These are phyloP conservation scores for Pleurotus cornucopiae DNA, from an alignment of 768 basidiomycete species.

Conservation along the genomic window DNA sequence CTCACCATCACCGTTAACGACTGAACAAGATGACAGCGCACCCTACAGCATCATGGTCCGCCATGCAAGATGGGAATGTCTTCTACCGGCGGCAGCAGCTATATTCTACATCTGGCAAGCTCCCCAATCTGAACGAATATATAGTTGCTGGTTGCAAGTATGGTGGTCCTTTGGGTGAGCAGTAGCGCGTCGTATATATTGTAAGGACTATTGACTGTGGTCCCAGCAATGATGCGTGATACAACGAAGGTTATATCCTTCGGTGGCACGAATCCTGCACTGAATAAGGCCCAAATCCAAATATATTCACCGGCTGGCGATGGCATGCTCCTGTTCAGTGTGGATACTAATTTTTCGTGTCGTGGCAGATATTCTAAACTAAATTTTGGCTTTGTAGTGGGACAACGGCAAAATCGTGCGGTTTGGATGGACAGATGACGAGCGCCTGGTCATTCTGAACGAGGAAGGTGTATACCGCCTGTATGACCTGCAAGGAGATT, in stretches of 20 bases:
- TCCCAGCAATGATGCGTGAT: constrained; percentile 82
- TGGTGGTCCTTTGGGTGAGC: constrained; percentile 85
- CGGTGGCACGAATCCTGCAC: constrained; percentile 47
- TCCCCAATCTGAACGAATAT: constrained; percentile 77
- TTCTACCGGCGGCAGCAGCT: constrained; percentile 87
- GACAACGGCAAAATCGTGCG: constrained; percentile 79
- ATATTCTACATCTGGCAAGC: constrained; percentile 77
- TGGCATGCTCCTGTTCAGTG: constrained; percentile 63
- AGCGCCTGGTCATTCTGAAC: constrained; percentile 79
- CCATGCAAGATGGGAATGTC: constrained; percentile 81
- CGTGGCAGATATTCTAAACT: constrained; percentile 10
- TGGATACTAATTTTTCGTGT: constrained; percentile 38
- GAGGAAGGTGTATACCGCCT: constrained; percentile 91
- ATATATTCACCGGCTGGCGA: constrained; percentile 86
- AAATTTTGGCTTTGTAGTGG: constrained; percentile 56
- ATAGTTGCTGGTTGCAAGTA: constrained; percentile 76
- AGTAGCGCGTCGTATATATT: constrained; percentile 9
- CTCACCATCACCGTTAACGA: background rate
- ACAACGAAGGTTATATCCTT: constrained; percentile 74
- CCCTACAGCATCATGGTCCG: constrained; percentile 83
- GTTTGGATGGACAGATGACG: constrained; percentile 83
- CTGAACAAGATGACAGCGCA: constrained; percentile 50
- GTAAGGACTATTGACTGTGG: background rate
- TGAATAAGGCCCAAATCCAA: constrained; percentile 79
- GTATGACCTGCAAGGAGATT: constrained; percentile 85